phyloP scores from a whole-genome alignment of 169 alveolate species.

The Pseudocohnilembus persalinus region DNA sequence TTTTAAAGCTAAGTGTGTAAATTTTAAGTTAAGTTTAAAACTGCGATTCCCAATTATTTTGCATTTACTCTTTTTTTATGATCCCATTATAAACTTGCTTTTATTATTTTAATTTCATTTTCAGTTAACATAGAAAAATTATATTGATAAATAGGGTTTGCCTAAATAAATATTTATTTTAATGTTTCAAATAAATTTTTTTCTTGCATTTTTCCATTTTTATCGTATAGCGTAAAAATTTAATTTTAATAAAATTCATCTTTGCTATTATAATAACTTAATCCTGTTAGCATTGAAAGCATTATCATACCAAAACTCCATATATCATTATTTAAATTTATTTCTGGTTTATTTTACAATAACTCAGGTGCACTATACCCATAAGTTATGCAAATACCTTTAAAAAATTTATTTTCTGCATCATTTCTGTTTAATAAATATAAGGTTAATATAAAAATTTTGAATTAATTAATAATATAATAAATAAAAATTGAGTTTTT shows the following conservation, averaged over 20 bases:
- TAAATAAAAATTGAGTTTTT: too few species aligned
- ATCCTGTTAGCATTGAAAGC: neutral
- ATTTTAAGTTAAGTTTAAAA: neutral
- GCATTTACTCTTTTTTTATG: neutral
- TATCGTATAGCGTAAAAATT: neutral
- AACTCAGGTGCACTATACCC: neutral
- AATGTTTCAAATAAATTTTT: neutral
- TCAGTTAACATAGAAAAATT: neutral
- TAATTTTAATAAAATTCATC: neutral
- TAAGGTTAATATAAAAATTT: too few species aligned
- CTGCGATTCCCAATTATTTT: neutral
- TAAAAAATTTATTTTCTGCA: neutral
- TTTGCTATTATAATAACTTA: neutral
- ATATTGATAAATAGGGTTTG: neutral
- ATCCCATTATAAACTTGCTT: neutral
- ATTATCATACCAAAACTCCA: neutral
- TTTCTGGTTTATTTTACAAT: neutral
- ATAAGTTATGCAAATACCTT: neutral
- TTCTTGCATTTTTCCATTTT: neutral
- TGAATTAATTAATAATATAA: too few species aligned
- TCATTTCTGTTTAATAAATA: neutral
- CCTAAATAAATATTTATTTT: too few species aligned
- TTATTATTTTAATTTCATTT: neutral
- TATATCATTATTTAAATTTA: neutral
- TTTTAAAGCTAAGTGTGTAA: too few species aligned